A percentile compares a stretch with the other conserved stretches of the same genome.
phyloP scores from a whole-genome alignment of 176 grass and related monocot species.

The Tillandsia fasciculata region DNA sequence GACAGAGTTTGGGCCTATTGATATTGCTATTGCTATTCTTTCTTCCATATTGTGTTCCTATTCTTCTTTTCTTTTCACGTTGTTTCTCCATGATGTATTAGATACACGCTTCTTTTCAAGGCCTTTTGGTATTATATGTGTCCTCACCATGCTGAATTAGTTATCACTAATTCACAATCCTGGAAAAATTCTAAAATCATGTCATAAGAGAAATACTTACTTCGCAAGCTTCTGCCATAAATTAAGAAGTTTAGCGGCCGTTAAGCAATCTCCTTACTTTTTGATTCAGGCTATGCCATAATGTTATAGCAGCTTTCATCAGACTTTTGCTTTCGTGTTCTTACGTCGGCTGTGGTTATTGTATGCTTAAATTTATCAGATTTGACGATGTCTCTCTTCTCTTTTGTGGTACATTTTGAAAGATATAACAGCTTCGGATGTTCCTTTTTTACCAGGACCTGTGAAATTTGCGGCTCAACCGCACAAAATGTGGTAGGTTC shows the following conservation, averaged over 20 bases:
- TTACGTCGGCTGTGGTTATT: constrained; percentile 3
- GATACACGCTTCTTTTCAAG: not conserved
- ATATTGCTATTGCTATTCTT: constrained; percentile 12
- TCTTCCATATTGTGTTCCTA: not conserved
- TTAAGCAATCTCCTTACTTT: too few species aligned
- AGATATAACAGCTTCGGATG: not conserved
- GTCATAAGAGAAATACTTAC: not conserved
- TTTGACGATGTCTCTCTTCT: not conserved
- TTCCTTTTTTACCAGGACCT: constrained; percentile 41
- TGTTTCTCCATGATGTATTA: not conserved
- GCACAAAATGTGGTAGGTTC: constrained; percentile 77
- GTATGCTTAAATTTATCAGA: constrained; percentile 3
- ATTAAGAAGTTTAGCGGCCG: not conserved
- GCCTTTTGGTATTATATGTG: not conserved
- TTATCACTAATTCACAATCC: not conserved
- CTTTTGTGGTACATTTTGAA: not conserved
- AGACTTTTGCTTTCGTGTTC: constrained; percentile 3
- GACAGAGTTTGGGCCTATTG: not conserved
- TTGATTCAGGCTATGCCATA: too few species aligned
- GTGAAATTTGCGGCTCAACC: constrained; percentile 76
- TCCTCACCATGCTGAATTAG: not conserved
- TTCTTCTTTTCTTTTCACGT: not conserved
- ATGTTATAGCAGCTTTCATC: too few species aligned
- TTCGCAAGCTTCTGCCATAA: not conserved
- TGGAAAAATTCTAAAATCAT: not conserved